Conservation (phyloP, 495 filamentous ascomycete species). For the Acidiella bohemica region DNA sequence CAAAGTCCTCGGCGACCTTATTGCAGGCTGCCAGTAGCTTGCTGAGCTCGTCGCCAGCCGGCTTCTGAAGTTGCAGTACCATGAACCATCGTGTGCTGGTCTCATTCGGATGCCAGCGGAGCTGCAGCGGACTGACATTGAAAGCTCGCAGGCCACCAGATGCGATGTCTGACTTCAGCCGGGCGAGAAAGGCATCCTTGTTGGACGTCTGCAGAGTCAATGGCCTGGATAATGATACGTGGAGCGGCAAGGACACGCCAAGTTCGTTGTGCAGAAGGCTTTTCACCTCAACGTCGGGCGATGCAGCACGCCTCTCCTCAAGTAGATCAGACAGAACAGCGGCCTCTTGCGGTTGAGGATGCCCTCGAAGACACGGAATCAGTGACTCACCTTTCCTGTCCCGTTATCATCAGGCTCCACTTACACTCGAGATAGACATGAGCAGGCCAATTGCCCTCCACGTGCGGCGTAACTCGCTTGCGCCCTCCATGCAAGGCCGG, state of each 20-base stretch:
- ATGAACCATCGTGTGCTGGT: conserved; percentile 78
- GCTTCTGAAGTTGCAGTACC: conserved; percentile 47
- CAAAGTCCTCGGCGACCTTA: conserved; percentile 39
- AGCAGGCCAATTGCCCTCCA: conserved; percentile 82
- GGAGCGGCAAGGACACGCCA: conserved; percentile 64
- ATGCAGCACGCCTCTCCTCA: not conserved
- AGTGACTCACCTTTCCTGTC: conserved; percentile 1
- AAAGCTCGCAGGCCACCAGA: conserved; percentile 36
- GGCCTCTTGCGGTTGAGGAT: conserved; percentile 7
- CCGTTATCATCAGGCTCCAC: conserved; percentile 20
- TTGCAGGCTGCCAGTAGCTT: conserved; percentile 54
- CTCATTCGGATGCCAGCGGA: conserved; percentile 59
- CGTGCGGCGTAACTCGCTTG: conserved; percentile 66
- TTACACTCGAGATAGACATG: conserved; percentile 90
- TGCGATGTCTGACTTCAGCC: conserved; percentile 29
- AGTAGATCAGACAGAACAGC: conserved; percentile 10
- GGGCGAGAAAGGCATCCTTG: conserved; percentile 46
- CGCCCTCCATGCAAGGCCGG: conserved; percentile 74
- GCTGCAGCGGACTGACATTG: conserved; percentile 28
- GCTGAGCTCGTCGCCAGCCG: conserved; percentile 43
- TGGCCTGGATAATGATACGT: conserved; percentile 76
- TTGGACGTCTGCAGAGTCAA: conserved; percentile 52
- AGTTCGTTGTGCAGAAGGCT: conserved; percentile 64
- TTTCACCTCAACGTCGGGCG: conserved; percentile 25
- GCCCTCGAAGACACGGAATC: conserved; percentile 8